phyloP scores from a whole-genome alignment of 208 protist species.

The Acanthamoeba lenticulata region DNA sequence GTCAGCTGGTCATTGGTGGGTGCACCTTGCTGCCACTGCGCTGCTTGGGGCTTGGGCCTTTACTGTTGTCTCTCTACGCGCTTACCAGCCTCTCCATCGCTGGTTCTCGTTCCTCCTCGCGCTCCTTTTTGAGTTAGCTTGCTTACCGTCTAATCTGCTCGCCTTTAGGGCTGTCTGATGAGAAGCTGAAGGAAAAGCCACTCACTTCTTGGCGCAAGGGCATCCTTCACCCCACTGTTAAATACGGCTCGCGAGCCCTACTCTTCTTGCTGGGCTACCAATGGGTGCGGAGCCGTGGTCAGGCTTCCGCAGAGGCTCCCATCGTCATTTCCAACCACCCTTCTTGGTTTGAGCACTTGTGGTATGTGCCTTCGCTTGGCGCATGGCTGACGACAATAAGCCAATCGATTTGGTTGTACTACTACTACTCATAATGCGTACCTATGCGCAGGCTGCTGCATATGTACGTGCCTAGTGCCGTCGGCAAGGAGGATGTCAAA shows the following conservation, averaged over 20 bases:
- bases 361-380: not conserved
- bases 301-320: not conserved
- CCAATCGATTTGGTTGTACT: not conserved
- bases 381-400: not conserved
- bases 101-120: not conserved
- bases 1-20: not conserved
- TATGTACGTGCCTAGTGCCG: not conserved
- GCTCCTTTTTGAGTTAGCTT: not conserved
- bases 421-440: not conserved
- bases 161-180: not conserved
- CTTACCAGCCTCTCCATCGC: not conserved
- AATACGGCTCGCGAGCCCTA: not conserved
- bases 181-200: slow-evolving; percentile 7
- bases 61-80: not conserved
- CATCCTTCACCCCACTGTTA: not conserved
- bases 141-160: not conserved
- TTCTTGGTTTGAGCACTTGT: slow-evolving; percentile 37
- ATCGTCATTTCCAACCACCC: slow-evolving; percentile 50
- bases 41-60: not conserved
- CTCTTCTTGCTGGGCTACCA: slow-evolving; percentile 47
- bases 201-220: not conserved
- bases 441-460: not conserved
- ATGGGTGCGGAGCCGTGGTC: not conserved
- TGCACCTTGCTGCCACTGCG: not conserved
- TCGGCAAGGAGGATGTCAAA: slow-evolving; percentile 14